phyloP scores from a whole-genome alignment of 2,329 filamentous ascomycete genomes.

The Coniochaeta sp. region DNA sequence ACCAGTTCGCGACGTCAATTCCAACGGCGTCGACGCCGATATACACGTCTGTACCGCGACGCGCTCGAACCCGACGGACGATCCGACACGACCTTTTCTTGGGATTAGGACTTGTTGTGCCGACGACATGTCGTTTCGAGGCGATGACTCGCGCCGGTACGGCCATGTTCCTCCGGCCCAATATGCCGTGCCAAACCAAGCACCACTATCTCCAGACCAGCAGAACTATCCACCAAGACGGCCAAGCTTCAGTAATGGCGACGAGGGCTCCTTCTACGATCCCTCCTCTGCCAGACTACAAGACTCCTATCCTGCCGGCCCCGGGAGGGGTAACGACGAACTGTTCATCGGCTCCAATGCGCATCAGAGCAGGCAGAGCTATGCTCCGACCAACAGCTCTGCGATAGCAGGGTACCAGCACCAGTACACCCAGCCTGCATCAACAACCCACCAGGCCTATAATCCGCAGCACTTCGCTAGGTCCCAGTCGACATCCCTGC shows the following conservation, averaged over 20 bases:
- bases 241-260: constrained; percentile 69
- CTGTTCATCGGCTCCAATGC: constrained; percentile 50
- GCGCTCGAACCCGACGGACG: neutral
- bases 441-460: constrained; percentile 48
- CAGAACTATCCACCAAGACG: constrained; percentile 40
- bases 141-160: constrained; percentile 56
- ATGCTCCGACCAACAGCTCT: constrained; percentile 29
- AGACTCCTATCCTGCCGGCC: constrained; percentile 19
- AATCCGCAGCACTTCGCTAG: constrained; percentile 63
- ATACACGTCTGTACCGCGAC: neutral
- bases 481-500: constrained; percentile 44
- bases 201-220: constrained; percentile 48
- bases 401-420: constrained; percentile 45
- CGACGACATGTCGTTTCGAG: constrained; percentile 54
- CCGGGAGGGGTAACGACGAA: constrained; percentile 45
- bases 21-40: neutral
- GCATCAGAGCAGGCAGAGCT: constrained; percentile 14
- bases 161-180: constrained; percentile 41
- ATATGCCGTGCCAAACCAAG: constrained; percentile 16
- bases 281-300: constrained; percentile 18
- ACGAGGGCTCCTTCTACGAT: constrained; percentile 55
- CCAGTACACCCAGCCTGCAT: constrained; percentile 38
- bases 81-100: neutral
- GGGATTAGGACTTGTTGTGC: neutral
- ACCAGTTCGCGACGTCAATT: neutral